Evolutionary conservation across 2,329 filamentous ascomycete genomes (phyloP).

Genomic region (Hymenoscyphus repandus): DNA sequence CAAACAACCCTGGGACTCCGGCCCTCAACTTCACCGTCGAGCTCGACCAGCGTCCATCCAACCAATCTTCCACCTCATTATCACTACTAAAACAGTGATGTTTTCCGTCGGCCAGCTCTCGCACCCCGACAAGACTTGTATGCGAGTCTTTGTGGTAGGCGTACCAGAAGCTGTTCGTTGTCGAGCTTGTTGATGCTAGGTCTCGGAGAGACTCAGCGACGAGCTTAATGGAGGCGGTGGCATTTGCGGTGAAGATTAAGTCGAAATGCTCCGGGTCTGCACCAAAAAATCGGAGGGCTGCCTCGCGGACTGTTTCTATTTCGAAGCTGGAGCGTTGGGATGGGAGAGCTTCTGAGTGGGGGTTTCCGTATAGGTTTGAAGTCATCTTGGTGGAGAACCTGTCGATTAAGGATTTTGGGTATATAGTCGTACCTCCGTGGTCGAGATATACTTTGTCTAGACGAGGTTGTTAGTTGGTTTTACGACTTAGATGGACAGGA

Average conservation of each 20-base stretch:
- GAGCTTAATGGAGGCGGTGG: constrained; percentile 85
- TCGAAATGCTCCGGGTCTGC: constrained; percentile 80
- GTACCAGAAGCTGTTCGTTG: constrained; percentile 70
- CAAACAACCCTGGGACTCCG: constrained; percentile 50
- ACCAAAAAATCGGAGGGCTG: constrained; percentile 72
- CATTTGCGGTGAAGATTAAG: constrained; percentile 85
- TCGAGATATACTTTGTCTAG: constrained; percentile 74
- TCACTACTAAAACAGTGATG: constrained; percentile 58
- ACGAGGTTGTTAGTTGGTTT: not conserved
- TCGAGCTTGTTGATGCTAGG: constrained; percentile 51
- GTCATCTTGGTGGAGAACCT: constrained; percentile 73
- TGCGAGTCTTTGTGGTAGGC: constrained; percentile 68
- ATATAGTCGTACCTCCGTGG: constrained; percentile 85
- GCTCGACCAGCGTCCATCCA: constrained; percentile 33
- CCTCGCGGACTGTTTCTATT: constrained; percentile 70
- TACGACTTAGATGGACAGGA: not conserved
- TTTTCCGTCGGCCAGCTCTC: constrained; percentile 62
- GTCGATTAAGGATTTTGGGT: constrained; percentile 67
- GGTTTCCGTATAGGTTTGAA: constrained; percentile 78
- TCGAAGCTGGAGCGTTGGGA: constrained; percentile 71
- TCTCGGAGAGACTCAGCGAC: constrained; percentile 73
- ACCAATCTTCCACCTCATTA: constrained; percentile 59
- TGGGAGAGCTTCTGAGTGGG: constrained; percentile 78
- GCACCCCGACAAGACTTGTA: constrained; percentile 69
- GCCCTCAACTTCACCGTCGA: constrained; percentile 26